Conservation (phyloP, 148 eudicot species). For the Cornus controversa region DNA sequence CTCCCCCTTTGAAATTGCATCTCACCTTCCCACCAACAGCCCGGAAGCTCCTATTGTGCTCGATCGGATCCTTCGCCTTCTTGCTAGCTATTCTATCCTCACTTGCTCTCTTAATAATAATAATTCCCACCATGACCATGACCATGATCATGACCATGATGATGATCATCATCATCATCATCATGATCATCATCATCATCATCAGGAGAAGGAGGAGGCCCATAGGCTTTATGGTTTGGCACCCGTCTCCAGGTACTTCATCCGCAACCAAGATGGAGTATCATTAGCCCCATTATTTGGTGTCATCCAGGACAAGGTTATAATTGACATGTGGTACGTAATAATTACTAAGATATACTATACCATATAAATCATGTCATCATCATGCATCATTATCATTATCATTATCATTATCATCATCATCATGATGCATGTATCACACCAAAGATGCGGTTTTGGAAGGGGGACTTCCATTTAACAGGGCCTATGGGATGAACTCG, state of each 20-base stretch:
- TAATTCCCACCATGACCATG: neutral
- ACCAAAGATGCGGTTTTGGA: conserved; percentile 11
- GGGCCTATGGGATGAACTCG: conserved; percentile 17
- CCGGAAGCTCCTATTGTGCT: conserved; percentile 16
- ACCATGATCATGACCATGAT: no score
- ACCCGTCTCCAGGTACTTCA: conserved; percentile 25
- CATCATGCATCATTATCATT: no score
- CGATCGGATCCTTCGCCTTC: conserved; percentile 24
- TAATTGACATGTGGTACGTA: conserved; percentile 10
- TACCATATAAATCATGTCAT: no score
- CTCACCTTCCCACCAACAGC: conserved; percentile 12
- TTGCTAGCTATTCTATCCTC: conserved; percentile 27
- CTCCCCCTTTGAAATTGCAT: conserved; percentile 26
- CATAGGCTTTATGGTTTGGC: conserved; percentile 30
- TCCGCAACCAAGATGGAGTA: conserved; percentile 31
- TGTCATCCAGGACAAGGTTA: conserved; percentile 9
- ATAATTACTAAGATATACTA: no score
- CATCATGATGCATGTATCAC: conserved; percentile 1
- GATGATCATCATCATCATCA: neutral
- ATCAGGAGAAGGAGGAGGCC: neutral
- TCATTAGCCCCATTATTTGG: conserved; percentile 16
- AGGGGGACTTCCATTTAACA: conserved; percentile 20
- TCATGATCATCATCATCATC: neutral
- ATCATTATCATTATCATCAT: no score
- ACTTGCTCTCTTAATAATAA: conserved; percentile 12